phyloP scores from a whole-genome alignment of 1,284 basidiomycete genomes.

The Pascua guehoae region DNA sequence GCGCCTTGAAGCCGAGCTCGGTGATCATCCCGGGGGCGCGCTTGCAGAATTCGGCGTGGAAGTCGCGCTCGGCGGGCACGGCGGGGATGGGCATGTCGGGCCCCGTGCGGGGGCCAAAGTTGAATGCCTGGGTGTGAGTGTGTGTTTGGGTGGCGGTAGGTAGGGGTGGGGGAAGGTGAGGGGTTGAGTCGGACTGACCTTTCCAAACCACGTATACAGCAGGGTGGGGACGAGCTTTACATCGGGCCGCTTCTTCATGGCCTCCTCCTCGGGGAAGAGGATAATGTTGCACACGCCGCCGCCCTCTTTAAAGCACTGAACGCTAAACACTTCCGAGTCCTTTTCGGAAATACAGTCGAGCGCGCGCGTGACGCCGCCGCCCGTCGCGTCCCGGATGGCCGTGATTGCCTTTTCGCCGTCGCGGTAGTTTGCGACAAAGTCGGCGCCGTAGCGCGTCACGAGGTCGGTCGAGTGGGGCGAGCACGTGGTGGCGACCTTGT shows the following conservation, averaged over 20 bases:
- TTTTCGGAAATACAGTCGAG: constrained; percentile 40
- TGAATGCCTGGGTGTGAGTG: constrained; percentile 22
- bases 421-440: constrained; percentile 38
- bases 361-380: constrained; percentile 28
- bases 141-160: not conserved
- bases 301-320: constrained; percentile 26
- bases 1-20: constrained; percentile 27
- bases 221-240: constrained; percentile 29
- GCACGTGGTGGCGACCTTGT: constrained; percentile 50
- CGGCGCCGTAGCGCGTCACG: constrained; percentile 52
- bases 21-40: constrained; percentile 24
- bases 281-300: constrained; percentile 32
- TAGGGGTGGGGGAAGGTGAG: not conserved
- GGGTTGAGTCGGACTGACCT: not conserved
- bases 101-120: constrained; percentile 25
- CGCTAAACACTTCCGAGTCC: constrained; percentile 26
- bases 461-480: constrained; percentile 50
- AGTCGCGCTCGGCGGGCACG: constrained; percentile 21
- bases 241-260: constrained; percentile 21
- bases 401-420: constrained; percentile 23
- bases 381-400: constrained; percentile 32
- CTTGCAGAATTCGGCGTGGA: constrained; percentile 23
- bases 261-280: constrained; percentile 20
- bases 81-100: constrained; percentile 20
- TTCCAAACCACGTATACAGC: constrained; percentile 37